Percentiles rank a stretch among this genome's conserved stretches.
These are phyloP conservation scores for Stentor coeruleus DNA, from an alignment of 73 alveolate genomes.

Conservation along the genomic window DNA sequence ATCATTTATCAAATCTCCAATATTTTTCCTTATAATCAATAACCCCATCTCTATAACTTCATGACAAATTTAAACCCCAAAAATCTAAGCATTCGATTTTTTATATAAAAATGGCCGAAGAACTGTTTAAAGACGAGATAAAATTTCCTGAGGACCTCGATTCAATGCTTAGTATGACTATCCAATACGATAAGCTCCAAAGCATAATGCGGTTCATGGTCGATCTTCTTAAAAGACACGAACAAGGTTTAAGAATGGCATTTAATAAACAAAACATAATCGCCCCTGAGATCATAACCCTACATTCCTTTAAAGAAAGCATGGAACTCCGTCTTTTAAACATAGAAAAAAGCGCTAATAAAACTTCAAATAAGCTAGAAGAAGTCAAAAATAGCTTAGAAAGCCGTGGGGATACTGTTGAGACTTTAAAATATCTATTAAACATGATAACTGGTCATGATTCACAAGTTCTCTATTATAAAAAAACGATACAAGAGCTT, in stretches of 20 bases:
- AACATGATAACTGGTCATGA: not conserved
- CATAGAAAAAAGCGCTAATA: too few relatives aligned
- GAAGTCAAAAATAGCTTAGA: not conserved
- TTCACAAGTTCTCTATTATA: not conserved
- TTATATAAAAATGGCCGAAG: not conserved
- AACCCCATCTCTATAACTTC: too few relatives aligned
- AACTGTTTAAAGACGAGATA: not conserved
- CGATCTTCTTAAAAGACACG: not conserved
- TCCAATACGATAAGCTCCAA: not conserved
- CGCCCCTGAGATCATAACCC: not conserved
- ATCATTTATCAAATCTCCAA: too few relatives aligned
- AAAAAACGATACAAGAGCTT: not conserved
- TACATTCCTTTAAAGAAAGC: not conserved
- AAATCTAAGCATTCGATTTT: too few relatives aligned
- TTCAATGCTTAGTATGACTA: not conserved
- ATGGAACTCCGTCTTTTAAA: not conserved
- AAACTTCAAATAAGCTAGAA: not conserved
- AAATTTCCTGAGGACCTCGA: not conserved
- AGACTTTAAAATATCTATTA: not conserved
- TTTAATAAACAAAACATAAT: conserved; percentile 7
- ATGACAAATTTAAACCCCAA: too few relatives aligned
- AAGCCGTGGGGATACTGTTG: not conserved
- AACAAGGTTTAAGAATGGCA: not conserved
- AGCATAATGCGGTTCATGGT: not conserved
- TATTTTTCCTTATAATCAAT: too few relatives aligned